A percentile compares a stretch with the other conserved stretches of the same genome.
Conservation (phyloP, 306 rosid species). For the Sicyos edulis region DNA sequence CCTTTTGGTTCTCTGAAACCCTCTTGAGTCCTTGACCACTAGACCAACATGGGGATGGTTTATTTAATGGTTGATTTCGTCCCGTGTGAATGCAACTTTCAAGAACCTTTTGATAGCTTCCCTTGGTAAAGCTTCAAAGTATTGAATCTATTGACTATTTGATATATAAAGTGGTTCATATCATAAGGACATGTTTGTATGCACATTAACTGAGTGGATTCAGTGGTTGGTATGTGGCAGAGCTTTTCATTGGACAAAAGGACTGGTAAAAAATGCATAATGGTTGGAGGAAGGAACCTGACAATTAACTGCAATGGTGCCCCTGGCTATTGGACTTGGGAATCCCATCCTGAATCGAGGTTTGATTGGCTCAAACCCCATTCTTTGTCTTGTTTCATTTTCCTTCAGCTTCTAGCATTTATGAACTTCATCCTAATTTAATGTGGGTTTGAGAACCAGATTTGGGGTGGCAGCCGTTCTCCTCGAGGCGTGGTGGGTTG, state of each 20-base stretch:
- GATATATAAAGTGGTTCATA: not conserved
- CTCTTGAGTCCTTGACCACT: too few relatives aligned
- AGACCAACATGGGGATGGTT: too few relatives aligned
- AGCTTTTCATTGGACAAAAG: slow-evolving; percentile 19
- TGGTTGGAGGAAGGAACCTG: slow-evolving; percentile 23
- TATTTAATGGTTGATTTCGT: too few relatives aligned
- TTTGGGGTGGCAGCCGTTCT: slow-evolving; percentile 20
- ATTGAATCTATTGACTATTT: not conserved
- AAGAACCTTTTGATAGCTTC: not conserved
- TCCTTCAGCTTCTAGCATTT: not conserved
- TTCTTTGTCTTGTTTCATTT: not conserved
- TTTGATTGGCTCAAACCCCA: not conserved
- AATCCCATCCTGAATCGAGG: slow-evolving; percentile 15
- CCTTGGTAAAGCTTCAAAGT: not conserved
- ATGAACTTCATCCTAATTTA: not conserved
- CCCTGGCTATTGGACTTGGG: slow-evolving; percentile 19
- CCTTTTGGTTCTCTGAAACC: too few relatives aligned
- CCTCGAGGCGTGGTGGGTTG: slow-evolving; percentile 11
- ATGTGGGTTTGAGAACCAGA: slow-evolving; percentile 4
- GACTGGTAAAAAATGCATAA: slow-evolving; percentile 24
- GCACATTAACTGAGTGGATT: not conserved
- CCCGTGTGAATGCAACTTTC: not conserved
- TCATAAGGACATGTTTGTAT: not conserved
- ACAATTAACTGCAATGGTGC: slow-evolving; percentile 10
- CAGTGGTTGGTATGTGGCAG: not conserved